phyloP scores from a whole-genome alignment of 139 green algal species.

The Astrephomene gubernaculifera region DNA sequence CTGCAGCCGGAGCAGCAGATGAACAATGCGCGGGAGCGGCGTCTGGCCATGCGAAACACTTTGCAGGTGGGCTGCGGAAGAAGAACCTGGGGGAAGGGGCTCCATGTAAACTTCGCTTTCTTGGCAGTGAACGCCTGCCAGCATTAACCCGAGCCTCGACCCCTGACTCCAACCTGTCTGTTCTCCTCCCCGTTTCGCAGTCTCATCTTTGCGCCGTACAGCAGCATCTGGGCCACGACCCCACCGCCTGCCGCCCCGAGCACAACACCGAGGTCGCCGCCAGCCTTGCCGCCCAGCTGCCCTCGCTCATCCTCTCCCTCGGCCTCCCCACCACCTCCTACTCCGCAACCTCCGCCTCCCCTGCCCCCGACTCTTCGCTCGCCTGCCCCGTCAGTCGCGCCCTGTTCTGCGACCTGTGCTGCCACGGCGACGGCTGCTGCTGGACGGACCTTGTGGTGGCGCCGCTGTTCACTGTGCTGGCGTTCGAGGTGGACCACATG shows the following conservation, averaged over 20 bases:
- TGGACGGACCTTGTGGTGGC: slow-evolving; percentile 63
- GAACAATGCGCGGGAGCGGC: neutral
- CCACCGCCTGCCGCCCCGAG: neutral
- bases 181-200: neutral
- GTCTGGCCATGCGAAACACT: slow-evolving; percentile 16
- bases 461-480: slow-evolving; percentile 50
- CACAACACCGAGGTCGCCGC: neutral
- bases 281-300: neutral
- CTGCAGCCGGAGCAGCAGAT: slow-evolving; percentile 1
- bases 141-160: neutral
- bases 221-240: neutral
- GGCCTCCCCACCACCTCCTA: neutral
- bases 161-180: neutral
- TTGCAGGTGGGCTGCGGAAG: neutral
- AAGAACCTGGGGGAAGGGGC: neutral
- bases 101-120: neutral
- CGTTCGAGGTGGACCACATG: slow-evolving; percentile 34
- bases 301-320: neutral
- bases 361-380: neutral
- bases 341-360: neutral
- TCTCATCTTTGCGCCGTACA: neutral
- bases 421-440: slow-evolving; percentile 65
- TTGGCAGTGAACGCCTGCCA: neutral
- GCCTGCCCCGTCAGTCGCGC: neutral
- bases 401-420: slow-evolving; percentile 67